Conservation (phyloP, 352 stramenopile genomes). For the Globisporangium cystogenes region DNA sequence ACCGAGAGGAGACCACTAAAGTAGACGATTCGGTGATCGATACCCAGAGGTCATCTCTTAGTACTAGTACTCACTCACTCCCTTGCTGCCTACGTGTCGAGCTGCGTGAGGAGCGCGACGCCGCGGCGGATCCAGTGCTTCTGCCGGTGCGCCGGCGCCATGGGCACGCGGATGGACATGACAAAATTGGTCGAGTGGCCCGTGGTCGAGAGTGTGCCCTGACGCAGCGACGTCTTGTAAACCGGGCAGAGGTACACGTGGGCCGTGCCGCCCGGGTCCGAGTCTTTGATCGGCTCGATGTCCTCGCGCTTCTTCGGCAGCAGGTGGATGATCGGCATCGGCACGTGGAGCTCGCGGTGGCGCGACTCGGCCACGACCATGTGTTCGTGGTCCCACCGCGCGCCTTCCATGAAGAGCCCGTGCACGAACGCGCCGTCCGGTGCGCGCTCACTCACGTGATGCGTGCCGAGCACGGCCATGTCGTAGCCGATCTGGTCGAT, state of each 20-base stretch:
- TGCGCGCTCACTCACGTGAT: conserved; percentile 40
- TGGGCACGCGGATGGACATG: conserved; percentile 92
- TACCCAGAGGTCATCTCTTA: too few species aligned
- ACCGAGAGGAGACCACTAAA: too few species aligned
- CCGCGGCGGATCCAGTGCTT: conserved; percentile 95
- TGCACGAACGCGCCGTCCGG: conserved; percentile 87
- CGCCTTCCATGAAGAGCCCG: conserved; percentile 90
- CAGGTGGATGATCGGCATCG: conserved; percentile 84
- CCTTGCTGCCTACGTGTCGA: conserved; percentile 71
- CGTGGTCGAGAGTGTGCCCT: conserved; percentile 91
- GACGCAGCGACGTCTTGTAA: conserved; percentile 90
- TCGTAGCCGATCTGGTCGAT: conserved; percentile 91
- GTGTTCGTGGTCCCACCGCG: conserved; percentile 64
- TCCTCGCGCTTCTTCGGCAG: conserved; percentile 72
- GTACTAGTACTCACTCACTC: too few species aligned
- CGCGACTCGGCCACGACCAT: conserved; percentile 81
- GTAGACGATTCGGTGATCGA: too few species aligned
- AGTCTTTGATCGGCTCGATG: conserved; percentile 88
- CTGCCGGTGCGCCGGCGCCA: conserved; percentile 79
- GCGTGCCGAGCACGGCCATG: conserved; percentile 70
- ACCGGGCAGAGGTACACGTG: conserved; percentile 91
- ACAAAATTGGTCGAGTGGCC: conserved; percentile 96
- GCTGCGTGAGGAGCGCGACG: conserved; percentile 91
- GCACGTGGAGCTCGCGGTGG: conserved; percentile 82
- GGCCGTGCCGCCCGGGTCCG: conserved; percentile 82